Evolutionary conservation across 2,329 filamentous ascomycete species (phyloP).

Genomic region (Calonectria hongkongensis): DNA sequence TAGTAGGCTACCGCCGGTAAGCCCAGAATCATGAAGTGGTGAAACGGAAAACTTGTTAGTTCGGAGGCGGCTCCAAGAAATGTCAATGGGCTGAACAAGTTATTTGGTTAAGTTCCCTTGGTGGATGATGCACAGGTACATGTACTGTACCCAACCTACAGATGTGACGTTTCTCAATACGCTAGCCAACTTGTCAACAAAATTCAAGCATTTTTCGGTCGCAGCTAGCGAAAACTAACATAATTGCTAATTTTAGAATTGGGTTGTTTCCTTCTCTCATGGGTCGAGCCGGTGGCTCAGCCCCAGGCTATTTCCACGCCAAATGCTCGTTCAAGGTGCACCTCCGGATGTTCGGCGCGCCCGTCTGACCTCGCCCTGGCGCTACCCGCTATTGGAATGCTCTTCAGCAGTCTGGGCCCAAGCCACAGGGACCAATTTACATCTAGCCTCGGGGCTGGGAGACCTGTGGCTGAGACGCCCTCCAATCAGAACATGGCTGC

Average conservation of each 20-base stretch:
- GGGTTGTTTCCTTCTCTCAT: background rate
- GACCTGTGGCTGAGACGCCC: background rate
- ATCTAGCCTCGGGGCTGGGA: background rate
- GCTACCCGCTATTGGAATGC: background rate
- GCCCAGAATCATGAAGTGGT: no score
- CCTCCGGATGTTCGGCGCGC: constrained; percentile 1
- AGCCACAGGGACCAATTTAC: background rate
- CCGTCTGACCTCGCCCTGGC: background rate
- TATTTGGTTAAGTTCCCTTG: no score
- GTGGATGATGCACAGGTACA: no score
- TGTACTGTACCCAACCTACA: no score
- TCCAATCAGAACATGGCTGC: background rate
- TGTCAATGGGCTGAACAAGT: no score
- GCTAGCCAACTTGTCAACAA: background rate
- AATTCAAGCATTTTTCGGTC: background rate
- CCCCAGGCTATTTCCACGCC: background rate
- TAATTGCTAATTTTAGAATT: constrained; percentile 3
- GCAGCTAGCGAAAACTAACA: background rate
- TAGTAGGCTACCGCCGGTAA: no score
- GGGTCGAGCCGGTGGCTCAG: constrained; percentile 1
- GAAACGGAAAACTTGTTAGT: no score
- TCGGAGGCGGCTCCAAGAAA: no score
- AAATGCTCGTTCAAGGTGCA: background rate
- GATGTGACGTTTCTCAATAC: no score
- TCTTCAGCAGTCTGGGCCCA: background rate